Base-by-base conservation (phyloP, 129 eudicot species). In the Sambucus nigra region DNA sequence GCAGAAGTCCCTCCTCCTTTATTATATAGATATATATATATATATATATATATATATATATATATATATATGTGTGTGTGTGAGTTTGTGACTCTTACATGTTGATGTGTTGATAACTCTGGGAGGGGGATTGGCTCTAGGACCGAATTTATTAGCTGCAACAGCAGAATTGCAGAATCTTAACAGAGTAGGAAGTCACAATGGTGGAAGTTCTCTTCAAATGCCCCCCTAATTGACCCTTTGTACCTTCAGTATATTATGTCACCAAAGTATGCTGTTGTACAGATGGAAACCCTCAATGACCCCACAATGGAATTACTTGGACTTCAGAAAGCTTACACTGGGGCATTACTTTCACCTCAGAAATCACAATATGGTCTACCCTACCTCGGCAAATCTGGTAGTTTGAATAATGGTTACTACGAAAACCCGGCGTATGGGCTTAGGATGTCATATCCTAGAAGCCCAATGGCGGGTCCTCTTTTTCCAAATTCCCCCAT, bases 311-410 rank as follows among this genome's bases (percentile, higher is more conserved):
- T 71, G 35, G 99, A 86, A 64, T 63, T 82, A 55, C n/a, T n/a
- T n/a, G n/a, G n/a, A n/a, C 76, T 92, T 56, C 95, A 92, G 57
- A 92, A 92, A 69, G 91, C 99, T 8, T 86, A 92, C 68, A 68
- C 82, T 28, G 94, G 84, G 39, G 59, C 73, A 50, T 10, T 82
- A 40, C 47, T 89, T 14, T 69, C 99, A 47, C 94, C 88, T 31
- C 94, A 80, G 51, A 92, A 82, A 60, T 80, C 95, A 28, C 86
- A 77, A 21, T 91, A 66, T 32, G 88, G 77, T 57, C 70, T 44
- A 50, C 87, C 70, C 11, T 49, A 59, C 47, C 76, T 82, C n/a
- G 59, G 75, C 8, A 84, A 79, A 70, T 22, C 75, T 1, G 65
- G 76, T 18, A 64, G 70, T 40, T 77, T 88, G 1, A 75, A 70